Conservation (phyloP, 1,284 basidiomycete genomes). For the Tetrapyrgos nigripes region DNA sequence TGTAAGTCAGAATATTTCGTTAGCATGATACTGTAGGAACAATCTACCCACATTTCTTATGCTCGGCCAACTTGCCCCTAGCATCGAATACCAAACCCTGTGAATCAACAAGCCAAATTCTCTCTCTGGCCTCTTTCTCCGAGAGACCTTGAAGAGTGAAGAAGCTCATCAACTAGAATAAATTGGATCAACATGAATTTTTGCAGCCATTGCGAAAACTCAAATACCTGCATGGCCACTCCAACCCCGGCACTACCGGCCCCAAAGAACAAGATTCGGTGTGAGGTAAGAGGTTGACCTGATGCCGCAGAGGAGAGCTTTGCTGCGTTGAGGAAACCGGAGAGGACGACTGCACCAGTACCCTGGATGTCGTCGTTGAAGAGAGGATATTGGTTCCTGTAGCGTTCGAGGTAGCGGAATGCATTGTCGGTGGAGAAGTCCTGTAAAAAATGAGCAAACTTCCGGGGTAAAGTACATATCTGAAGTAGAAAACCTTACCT, state of each 20-base stretch:
- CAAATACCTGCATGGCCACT: conserved; percentile 90
- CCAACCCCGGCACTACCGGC: conserved; percentile 91
- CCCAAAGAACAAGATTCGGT: conserved; percentile 91
- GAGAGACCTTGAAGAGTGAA: conserved; percentile 83
- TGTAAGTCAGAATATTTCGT: neutral
- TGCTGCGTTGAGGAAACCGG: conserved; percentile 91
- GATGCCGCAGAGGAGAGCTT: conserved; percentile 78
- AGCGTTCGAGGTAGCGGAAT: conserved; percentile 78
- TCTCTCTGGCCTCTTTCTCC: conserved; percentile 77
- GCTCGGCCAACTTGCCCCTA: conserved; percentile 77
- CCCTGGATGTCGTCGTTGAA: conserved; percentile 95
- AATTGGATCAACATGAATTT: too few relatives aligned
- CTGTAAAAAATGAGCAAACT: too few relatives aligned
- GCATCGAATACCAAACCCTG: conserved; percentile 82
- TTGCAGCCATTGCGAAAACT: too few relatives aligned
- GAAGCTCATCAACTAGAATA: conserved; percentile 87
- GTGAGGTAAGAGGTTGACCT: conserved; percentile 71
- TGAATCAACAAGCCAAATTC: conserved; percentile 88
- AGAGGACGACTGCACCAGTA: conserved; percentile 91
- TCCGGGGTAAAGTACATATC: too few relatives aligned
- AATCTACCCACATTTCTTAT: conserved; percentile 75
- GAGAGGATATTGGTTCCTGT: conserved; percentile 53
- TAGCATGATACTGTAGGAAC: conserved; percentile 3
- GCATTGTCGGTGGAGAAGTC: conserved; percentile 91
- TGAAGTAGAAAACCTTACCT: conserved; percentile 52